phyloP scores from a whole-genome alignment of 768 basidiomycete species.

The Nidularia pulvinata region DNA sequence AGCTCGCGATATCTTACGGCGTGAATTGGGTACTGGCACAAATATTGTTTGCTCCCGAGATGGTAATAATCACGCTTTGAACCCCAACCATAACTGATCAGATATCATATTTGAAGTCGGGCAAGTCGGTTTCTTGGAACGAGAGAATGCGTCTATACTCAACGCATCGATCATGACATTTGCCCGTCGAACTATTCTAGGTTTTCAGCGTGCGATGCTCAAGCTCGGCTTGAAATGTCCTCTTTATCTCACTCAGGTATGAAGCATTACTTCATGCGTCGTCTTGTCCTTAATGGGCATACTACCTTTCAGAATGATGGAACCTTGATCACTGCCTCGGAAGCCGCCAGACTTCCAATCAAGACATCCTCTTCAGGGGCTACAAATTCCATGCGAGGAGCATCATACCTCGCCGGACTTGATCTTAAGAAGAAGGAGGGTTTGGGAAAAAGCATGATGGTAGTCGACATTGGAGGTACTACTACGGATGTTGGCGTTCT shows the following conservation, averaged over 20 bases:
- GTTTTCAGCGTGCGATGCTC: conserved; percentile 50
- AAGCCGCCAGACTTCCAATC: conserved; percentile 58
- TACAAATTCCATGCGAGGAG: conserved; percentile 73
- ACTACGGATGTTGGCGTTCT: conserved; percentile 67
- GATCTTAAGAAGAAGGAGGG: conserved; percentile 15
- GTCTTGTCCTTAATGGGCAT: background rate
- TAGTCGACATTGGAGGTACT: conserved; percentile 67
- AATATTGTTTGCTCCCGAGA: conserved; percentile 56
- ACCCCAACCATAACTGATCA: no score
- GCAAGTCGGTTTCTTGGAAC: conserved; percentile 57
- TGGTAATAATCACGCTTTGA: conserved; percentile 21
- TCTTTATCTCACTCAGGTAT: conserved; percentile 50
- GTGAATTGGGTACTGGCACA: conserved; percentile 31
- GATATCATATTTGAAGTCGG: no score
- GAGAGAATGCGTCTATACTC: conserved; percentile 69
- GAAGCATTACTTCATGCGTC: background rate
- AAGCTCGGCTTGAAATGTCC: conserved; percentile 45
- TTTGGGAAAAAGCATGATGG: conserved; percentile 33
- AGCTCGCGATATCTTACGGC: conserved; percentile 21
- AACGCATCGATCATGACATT: conserved; percentile 65
- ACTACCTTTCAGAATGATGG: conserved; percentile 44
- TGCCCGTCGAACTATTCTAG: conserved; percentile 52
- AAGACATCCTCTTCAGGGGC: conserved; percentile 62
- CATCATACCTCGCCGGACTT: conserved; percentile 51
- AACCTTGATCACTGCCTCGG: conserved; percentile 44